Percentiles rank a stretch among this genome's conserved stretches.
Evolutionary conservation across 805 yeast genomes (phyloP).

Genomic region (Lachancea kluyveri): DNA sequence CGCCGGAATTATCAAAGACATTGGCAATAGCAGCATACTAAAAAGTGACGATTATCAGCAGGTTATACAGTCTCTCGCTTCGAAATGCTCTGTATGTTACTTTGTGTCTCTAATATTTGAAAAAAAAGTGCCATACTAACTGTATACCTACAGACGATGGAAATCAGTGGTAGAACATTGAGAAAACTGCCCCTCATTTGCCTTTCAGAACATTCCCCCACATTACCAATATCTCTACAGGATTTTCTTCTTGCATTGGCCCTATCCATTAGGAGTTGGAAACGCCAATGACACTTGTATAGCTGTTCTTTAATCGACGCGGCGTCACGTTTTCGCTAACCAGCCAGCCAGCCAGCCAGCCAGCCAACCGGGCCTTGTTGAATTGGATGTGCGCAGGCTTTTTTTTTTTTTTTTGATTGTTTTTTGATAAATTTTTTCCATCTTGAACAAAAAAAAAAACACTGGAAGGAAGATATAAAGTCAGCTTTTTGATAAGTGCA

Average conservation of each 20-base stretch:
- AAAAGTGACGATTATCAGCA: constrained; percentile 9
- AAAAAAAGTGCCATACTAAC: constrained; percentile 6
- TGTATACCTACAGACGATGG: constrained; percentile 10
- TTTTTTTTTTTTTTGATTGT: no score
- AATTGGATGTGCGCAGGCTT: no score
- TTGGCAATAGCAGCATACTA: constrained; percentile 2
- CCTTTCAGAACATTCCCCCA: constrained; percentile 23
- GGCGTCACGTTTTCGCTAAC: no score
- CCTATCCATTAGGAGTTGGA: neutral
- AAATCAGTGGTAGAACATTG: constrained; percentile 27
- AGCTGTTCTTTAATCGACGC: neutral
- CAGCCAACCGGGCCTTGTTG: no score
- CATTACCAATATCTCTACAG: constrained; percentile 21
- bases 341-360: no score
- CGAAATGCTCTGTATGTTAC: constrained; percentile 25
- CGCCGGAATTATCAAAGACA: constrained; percentile 11
- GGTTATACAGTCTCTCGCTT: constrained; percentile 13
- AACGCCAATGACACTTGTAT: neutral
- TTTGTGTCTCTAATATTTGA: neutral
- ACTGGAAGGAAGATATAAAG: no score
- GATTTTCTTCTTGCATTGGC: constrained; percentile 24
- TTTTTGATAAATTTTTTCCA: no score
- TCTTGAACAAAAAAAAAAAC: no score
- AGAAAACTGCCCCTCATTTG: constrained; percentile 26
- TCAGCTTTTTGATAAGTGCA: no score